These are phyloP conservation scores for Nothomitra cinnamomea DNA, from an alignment of 2,329 filamentous ascomycete species.

Conservation along the genomic window DNA sequence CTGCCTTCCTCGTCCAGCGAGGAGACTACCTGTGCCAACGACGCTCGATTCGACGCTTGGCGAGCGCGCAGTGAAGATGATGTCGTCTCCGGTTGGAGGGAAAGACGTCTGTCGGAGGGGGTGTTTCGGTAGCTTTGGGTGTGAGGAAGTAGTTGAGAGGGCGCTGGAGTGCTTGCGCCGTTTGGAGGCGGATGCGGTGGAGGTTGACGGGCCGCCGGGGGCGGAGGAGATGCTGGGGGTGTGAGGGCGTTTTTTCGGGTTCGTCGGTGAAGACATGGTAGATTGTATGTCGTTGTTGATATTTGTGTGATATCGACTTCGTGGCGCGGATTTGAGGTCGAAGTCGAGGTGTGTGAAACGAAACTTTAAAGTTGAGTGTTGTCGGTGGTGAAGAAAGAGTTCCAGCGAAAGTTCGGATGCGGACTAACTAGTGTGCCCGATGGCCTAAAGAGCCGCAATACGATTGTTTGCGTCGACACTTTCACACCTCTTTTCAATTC, in stretches of 20 bases:
- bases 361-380: too few relatives aligned
- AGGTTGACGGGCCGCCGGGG: constrained; percentile 13
- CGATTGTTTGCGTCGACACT: too few relatives aligned
- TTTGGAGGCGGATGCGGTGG: constrained; percentile 18
- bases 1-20: constrained; percentile 2
- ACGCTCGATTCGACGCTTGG: constrained; percentile 22
- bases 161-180: constrained; percentile 30
- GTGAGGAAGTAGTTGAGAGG: constrained; percentile 26
- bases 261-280: not conserved
- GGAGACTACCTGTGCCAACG: constrained; percentile 17
- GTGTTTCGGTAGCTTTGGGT: constrained; percentile 18
- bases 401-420: too few relatives aligned
- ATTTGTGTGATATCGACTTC: too few relatives aligned
- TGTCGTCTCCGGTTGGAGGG: constrained; percentile 22
- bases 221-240: constrained; percentile 18
- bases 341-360: too few relatives aligned
- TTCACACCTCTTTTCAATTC: too few relatives aligned
- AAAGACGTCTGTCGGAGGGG: constrained; percentile 36
- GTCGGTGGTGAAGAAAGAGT: too few relatives aligned
- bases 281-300: too few relatives aligned
- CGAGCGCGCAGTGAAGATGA: constrained; percentile 20
- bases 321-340: too few relatives aligned
- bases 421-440: too few relatives aligned
- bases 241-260: constrained; percentile 26
- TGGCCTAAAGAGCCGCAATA: too few relatives aligned